Conservation (phyloP, 768 basidiomycete species). For the Termitomyces sp. region DNA sequence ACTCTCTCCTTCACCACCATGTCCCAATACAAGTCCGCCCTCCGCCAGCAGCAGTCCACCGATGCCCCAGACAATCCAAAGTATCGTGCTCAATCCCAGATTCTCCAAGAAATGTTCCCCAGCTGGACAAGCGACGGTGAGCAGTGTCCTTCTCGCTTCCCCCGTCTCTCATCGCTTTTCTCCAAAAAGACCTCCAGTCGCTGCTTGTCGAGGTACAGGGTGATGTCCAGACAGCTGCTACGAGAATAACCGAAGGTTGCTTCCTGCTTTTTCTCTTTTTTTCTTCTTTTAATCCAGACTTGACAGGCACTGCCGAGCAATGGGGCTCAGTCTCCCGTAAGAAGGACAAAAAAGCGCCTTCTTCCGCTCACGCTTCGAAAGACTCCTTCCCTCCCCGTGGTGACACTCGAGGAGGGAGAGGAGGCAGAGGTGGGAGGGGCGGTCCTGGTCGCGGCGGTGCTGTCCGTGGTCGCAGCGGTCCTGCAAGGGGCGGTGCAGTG, state of each 20-base stretch:
- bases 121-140: constrained; percentile 66
- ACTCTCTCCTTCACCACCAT: constrained; percentile 28
- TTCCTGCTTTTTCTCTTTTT: constrained; percentile 5
- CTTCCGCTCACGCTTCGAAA: constrained; percentile 42
- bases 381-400: constrained; percentile 44
- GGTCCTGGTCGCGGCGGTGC: constrained; percentile 58
- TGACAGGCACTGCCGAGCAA: constrained; percentile 64
- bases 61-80: constrained; percentile 34
- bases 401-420: constrained; percentile 59
- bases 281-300: constrained; percentile 12
- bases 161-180: constrained; percentile 21
- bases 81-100: constrained; percentile 48
- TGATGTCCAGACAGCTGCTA: constrained; percentile 63
- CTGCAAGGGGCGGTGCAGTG: constrained; percentile 34
- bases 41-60: constrained; percentile 31
- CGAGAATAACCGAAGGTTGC: constrained; percentile 73
- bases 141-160: constrained; percentile 12
- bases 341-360: constrained; percentile 75
- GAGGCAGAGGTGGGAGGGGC: constrained; percentile 52
- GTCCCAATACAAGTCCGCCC: constrained; percentile 50
- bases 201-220: constrained; percentile 64
- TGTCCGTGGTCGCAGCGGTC: constrained; percentile 44
- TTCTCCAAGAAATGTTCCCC: constrained; percentile 71
- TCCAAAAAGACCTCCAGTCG: constrained; percentile 55
- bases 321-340: constrained; percentile 84